These are phyloP conservation scores for Aspergillus sergii DNA, from an alignment of 2,329 filamentous ascomycete genomes.

Conservation along the genomic window DNA sequence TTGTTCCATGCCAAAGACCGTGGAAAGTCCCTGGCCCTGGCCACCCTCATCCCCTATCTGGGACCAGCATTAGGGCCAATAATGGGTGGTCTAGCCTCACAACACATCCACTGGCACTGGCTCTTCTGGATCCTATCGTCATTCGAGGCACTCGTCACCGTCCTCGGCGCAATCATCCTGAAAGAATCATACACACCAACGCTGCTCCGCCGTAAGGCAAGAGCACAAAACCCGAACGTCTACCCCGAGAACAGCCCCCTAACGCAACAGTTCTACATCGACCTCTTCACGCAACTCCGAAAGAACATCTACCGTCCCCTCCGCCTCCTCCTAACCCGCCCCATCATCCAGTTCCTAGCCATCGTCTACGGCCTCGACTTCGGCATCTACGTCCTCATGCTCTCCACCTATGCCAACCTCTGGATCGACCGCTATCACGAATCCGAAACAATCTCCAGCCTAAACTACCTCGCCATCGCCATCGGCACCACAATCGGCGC, in stretches of 20 bases:
- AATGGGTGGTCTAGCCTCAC: constrained; percentile 4
- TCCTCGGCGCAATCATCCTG: background rate
- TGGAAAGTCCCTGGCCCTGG: constrained; percentile 5
- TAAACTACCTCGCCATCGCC: constrained; percentile 2
- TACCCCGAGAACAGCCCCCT: background rate
- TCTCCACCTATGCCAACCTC: constrained; percentile 2
- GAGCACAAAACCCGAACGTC: background rate
- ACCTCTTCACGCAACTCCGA: background rate
- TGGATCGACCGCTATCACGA: constrained; percentile 2
- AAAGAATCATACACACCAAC: constrained; percentile 3
- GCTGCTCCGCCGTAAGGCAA: constrained; percentile 3
- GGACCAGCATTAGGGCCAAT: constrained; percentile 8
- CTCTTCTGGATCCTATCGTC: constrained; percentile 9
- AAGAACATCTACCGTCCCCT: constrained; percentile 1
- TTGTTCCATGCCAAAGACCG: constrained; percentile 8
- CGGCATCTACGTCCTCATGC: constrained; percentile 4
- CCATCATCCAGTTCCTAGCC: constrained; percentile 1
- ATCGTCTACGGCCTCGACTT: background rate
- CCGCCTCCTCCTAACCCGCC: background rate
- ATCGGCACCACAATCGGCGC: constrained; percentile 1
- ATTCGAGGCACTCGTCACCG: constrained; percentile 1
- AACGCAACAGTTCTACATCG: background rate
- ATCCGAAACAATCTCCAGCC: background rate
- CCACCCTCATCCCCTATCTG: constrained; percentile 5
- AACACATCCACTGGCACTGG: constrained; percentile 9